Percentiles rank a stretch among this genome's conserved stretches.
Evolutionary conservation across 805 yeast species (phyloP).

Genomic region (Saturnispora bothae): DNA sequence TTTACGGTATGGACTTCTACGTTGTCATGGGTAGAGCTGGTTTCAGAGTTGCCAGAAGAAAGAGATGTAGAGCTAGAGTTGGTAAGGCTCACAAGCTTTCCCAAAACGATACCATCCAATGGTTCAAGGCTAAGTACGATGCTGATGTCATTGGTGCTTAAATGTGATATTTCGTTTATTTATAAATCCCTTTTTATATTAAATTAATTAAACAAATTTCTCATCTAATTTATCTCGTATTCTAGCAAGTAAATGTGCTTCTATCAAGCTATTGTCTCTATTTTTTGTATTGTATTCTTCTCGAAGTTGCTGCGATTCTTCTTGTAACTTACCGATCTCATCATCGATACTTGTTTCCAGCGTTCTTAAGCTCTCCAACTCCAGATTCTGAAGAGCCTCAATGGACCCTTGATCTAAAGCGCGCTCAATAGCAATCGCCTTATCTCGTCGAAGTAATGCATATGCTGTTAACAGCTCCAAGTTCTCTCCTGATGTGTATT

Average conservation of each 20-base stretch:
- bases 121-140: conserved; percentile 99
- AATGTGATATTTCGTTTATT: no score
- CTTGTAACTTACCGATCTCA: conserved; percentile 26
- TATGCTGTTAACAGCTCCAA: conserved; percentile 12
- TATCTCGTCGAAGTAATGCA: conserved; percentile 11
- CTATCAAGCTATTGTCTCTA: neutral
- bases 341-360: neutral
- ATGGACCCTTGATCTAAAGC: neutral
- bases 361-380: neutral
- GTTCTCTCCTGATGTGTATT: conserved; percentile 9
- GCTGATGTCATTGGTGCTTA: conserved; percentile 81
- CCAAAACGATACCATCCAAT: conserved; percentile 89
- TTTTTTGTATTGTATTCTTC: neutral
- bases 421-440: conserved; percentile 2
- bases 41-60: conserved; percentile 96
- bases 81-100: conserved; percentile 89
- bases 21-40: conserved; percentile 99
- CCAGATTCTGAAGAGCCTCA: conserved; percentile 4
- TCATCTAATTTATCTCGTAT: conserved; percentile 1
- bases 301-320: conserved; percentile 30
- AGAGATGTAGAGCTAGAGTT: conserved; percentile 80
- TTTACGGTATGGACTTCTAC: conserved; percentile 99
- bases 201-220: conserved; percentile 1
- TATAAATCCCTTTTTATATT: no score
- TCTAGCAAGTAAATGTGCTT: neutral